phyloP scores from a whole-genome alignment of 2,329 filamentous ascomycete species.

The Stemphylium beticola region DNA sequence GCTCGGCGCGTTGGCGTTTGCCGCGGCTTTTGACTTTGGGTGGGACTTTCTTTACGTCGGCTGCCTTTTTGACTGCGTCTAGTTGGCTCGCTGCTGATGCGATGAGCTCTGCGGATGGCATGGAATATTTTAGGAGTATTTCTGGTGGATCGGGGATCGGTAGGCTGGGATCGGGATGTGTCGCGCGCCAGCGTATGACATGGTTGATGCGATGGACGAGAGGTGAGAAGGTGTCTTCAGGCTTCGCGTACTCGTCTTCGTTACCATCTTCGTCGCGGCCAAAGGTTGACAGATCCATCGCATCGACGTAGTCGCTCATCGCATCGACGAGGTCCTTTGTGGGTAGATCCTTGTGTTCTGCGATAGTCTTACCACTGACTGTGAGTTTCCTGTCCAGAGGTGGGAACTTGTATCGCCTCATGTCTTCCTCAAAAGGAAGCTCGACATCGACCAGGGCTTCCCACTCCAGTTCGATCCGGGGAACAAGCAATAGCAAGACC shows the following conservation, averaged over 20 bases:
- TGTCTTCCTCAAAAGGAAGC: constrained; percentile 90
- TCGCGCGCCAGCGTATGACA: constrained; percentile 81
- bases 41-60: constrained; percentile 83
- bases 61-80: constrained; percentile 68
- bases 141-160: constrained; percentile 56
- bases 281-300: constrained; percentile 82
- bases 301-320: constrained; percentile 91
- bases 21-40: constrained; percentile 75
- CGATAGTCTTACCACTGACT: constrained; percentile 79
- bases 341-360: constrained; percentile 83
- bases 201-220: constrained; percentile 87
- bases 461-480: constrained; percentile 76
- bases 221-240: constrained; percentile 85
- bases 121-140: constrained; percentile 71
- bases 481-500: constrained; percentile 76
- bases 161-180: constrained; percentile 72
- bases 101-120: constrained; percentile 72
- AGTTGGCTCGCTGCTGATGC: constrained; percentile 64
- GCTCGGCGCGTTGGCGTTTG: constrained; percentile 66
- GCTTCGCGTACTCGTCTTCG: constrained; percentile 70
- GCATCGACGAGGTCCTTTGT: constrained; percentile 73
- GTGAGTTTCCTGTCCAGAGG: constrained; percentile 87
- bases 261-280: constrained; percentile 74
- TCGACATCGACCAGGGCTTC: constrained; percentile 91
- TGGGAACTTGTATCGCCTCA: constrained; percentile 89